phyloP scores from a whole-genome alignment of 2,329 filamentous ascomycete genomes.

The Teratosphaeria epicoccoides region DNA sequence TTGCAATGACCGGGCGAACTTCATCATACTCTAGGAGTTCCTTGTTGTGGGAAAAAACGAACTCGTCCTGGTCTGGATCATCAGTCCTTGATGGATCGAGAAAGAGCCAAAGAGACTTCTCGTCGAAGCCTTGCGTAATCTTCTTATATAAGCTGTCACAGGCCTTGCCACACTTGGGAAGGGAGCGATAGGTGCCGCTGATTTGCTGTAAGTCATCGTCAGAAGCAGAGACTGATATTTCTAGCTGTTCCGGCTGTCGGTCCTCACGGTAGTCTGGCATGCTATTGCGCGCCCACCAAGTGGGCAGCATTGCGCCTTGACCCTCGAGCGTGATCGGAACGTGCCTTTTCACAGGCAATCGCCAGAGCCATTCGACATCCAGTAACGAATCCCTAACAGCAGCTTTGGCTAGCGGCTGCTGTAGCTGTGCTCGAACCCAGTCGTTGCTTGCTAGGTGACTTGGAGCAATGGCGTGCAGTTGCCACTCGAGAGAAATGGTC shows the following conservation, averaged over 20 bases:
- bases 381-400: conserved; percentile 2
- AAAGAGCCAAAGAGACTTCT: conserved; percentile 43
- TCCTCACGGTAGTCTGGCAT: conserved; percentile 30
- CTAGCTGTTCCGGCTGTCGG: conserved; percentile 35
- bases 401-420: conserved; percentile 18
- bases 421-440: conserved; percentile 13
- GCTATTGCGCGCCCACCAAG: conserved; percentile 29
- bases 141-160: conserved; percentile 44
- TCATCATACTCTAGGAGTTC: conserved; percentile 37
- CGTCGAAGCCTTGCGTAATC: conserved; percentile 4
- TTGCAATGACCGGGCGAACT: conserved; percentile 36
- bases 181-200: conserved; percentile 40
- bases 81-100: conserved; percentile 45
- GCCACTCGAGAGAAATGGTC: conserved; percentile 13
- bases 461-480: conserved; percentile 17
- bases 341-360: conserved; percentile 18
- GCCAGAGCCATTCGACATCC: conserved; percentile 23
- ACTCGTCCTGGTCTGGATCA: conserved; percentile 38
- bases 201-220: background rate
- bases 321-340: conserved; percentile 9
- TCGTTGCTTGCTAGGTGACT: conserved; percentile 12
- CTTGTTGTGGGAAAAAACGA: conserved; percentile 46
- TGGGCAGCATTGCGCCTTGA: conserved; percentile 9
- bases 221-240: conserved; percentile 22
- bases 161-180: conserved; percentile 49